phyloP scores from a whole-genome alignment of 768 basidiomycete genomes.

The Podaxis sp. region DNA sequence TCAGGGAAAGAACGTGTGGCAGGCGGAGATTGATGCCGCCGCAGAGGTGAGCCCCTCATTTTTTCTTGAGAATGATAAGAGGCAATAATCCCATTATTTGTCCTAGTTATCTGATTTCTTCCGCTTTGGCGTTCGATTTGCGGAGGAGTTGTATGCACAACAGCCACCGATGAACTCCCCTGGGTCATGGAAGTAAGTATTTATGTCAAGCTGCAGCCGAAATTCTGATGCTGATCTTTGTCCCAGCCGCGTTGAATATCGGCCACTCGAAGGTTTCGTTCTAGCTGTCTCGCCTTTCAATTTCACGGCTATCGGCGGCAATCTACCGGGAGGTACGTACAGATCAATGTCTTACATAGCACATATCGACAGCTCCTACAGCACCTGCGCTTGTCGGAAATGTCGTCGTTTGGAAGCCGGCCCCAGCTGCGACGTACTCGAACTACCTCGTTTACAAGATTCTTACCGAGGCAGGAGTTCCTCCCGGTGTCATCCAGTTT shows the following conservation, averaged over 20 bases:
- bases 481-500: slow-evolving; percentile 95
- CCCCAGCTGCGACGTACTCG: slow-evolving; percentile 91
- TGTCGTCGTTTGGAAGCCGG: slow-evolving; percentile 96
- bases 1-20: slow-evolving; percentile 99
- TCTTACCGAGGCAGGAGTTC: slow-evolving; percentile 91
- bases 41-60: slow-evolving; percentile 69
- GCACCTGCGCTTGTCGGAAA: slow-evolving; percentile 95
- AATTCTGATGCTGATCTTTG: background rate
- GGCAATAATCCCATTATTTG: background rate
- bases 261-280: slow-evolving; percentile 97
- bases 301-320: slow-evolving; percentile 97
- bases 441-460: slow-evolving; percentile 93
- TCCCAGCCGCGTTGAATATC: slow-evolving; percentile 88
- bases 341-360: slow-evolving; percentile 2
- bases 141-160: slow-evolving; percentile 89
- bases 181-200: slow-evolving; percentile 91
- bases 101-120: slow-evolving; percentile 85
- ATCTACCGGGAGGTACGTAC: slow-evolving; percentile 70
- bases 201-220: background rate
- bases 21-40: slow-evolving; percentile 98
- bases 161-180: slow-evolving; percentile 86
- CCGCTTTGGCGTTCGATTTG: slow-evolving; percentile 95
- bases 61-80: background rate
- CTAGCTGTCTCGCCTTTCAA: slow-evolving; percentile 98
- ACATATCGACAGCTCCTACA: slow-evolving; percentile 23